A percentile compares a stretch with the other conserved stretches of the same genome.
These are phyloP conservation scores for Haplosporangium sp. DNA, from an alignment of 371 early-diverging fungal species.

Conservation along the genomic window DNA sequence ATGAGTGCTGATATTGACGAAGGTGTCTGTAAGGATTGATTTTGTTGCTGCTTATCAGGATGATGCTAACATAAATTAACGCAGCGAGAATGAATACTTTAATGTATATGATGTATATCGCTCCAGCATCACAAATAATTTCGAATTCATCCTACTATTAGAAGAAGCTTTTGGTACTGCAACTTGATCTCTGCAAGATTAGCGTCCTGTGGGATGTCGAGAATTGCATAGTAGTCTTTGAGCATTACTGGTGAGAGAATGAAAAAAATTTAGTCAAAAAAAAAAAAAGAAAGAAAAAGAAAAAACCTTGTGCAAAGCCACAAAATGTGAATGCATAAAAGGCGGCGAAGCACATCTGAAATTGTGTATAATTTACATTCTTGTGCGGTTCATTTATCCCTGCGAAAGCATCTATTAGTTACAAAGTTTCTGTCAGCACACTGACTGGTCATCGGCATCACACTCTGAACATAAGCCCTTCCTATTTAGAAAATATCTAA, in stretches of 20 bases:
- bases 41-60: slow-evolving; percentile 47
- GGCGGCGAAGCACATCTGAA: not conserved
- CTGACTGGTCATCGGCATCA: slow-evolving; percentile 1
- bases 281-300: too few species aligned
- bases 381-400: not conserved
- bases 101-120: not conserved
- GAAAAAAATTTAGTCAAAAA: not conserved
- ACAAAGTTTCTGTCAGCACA: not conserved
- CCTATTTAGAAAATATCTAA: not conserved
- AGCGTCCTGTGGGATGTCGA: slow-evolving; percentile 39
- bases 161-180: slow-evolving; percentile 49
- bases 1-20: not conserved
- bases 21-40: not conserved
- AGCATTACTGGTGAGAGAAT: slow-evolving; percentile 18
- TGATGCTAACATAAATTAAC: slow-evolving; percentile 26
- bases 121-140: not conserved
- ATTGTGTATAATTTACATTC: too few species aligned
- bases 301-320: not conserved
- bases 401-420: not conserved
- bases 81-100: too few species aligned
- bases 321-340: not conserved
- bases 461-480: not conserved
- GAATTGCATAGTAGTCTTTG: slow-evolving; percentile 52
- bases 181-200: slow-evolving; percentile 34
- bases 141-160: slow-evolving; percentile 21